phyloP scores from a whole-genome alignment of 371 early-diverging fungal species.

The Dichotomocladium elegans region DNA sequence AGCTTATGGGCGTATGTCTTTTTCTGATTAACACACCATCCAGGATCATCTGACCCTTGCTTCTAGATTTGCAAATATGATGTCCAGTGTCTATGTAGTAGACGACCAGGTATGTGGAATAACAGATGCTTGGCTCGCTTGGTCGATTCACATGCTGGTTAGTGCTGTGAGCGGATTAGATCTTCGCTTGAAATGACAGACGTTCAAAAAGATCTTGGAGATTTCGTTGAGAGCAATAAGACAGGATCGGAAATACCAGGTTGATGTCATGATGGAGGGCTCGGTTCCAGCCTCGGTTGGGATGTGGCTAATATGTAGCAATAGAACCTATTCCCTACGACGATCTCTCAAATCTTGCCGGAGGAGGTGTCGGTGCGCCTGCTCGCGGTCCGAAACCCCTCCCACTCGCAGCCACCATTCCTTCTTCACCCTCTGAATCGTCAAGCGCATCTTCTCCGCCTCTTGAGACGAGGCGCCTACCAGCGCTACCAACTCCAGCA shows the following conservation, averaged over 20 bases:
- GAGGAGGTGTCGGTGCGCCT: neutral
- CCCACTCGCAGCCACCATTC: constrained; percentile 1
- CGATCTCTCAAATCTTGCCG: neutral
- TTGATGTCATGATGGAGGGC: neutral
- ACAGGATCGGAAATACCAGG: constrained; percentile 6
- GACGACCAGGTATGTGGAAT: constrained; percentile 28
- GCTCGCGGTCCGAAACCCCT: neutral
- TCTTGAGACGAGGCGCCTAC: too few species aligned
- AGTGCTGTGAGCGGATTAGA: constrained; percentile 23
- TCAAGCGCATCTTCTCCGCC: too few species aligned
- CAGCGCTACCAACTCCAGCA: constrained; percentile 1
- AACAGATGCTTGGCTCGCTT: neutral
- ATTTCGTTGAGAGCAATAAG: constrained; percentile 5
- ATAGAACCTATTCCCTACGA: constrained; percentile 1
- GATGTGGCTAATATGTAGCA: neutral
- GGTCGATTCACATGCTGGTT: neutral
- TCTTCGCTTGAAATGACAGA: constrained; percentile 20
- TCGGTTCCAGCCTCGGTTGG: too few species aligned
- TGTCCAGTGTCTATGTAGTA: constrained; percentile 20
- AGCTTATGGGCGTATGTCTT: constrained; percentile 27
- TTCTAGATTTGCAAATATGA: constrained; percentile 23
- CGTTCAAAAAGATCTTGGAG: constrained; percentile 16
- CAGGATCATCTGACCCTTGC: neutral
- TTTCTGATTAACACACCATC: neutral
- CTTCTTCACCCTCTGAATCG: constrained; percentile 7